Evolutionary conservation across 2,329 filamentous ascomycete species (phyloP).

Genomic region (Exophiala sideris): DNA sequence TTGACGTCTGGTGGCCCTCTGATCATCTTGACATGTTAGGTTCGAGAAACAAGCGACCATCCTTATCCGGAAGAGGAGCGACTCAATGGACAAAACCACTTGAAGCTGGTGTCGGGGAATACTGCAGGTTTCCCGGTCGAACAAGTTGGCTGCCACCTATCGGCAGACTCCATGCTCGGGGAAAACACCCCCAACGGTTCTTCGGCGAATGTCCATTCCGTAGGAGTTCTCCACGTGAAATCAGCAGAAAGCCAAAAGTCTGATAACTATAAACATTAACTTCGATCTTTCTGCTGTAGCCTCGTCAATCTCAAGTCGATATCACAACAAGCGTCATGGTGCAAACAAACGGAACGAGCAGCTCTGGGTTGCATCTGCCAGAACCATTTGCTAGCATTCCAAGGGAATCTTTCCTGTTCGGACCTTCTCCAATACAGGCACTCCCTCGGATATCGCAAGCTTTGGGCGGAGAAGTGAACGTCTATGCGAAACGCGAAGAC

Average conservation of each 20-base stretch:
- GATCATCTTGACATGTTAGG: too few relatives aligned
- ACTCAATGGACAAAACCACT: too few relatives aligned
- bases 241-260: background rate
- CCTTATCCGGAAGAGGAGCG: too few relatives aligned
- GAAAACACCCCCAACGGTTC: too few relatives aligned
- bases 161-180: too few relatives aligned
- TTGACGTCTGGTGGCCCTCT: too few relatives aligned
- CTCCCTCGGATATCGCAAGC: slow-evolving; percentile 63
- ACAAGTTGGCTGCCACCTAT: too few relatives aligned
- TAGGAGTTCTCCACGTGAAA: too few relatives aligned
- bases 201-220: too few relatives aligned
- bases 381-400: slow-evolving; percentile 63
- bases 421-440: slow-evolving; percentile 65
- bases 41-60: too few relatives aligned
- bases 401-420: slow-evolving; percentile 60
- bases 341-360: background rate
- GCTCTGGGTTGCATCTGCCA: slow-evolving; percentile 43
- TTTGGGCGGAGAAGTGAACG: slow-evolving; percentile 57
- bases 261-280: background rate
- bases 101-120: too few relatives aligned
- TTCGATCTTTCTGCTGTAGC: background rate
- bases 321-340: background rate
- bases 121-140: too few relatives aligned
- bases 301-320: background rate
- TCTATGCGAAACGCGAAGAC: slow-evolving; percentile 71